Base-by-base conservation (phyloP, 345 rosid species). In the Salix brachista region DNA sequence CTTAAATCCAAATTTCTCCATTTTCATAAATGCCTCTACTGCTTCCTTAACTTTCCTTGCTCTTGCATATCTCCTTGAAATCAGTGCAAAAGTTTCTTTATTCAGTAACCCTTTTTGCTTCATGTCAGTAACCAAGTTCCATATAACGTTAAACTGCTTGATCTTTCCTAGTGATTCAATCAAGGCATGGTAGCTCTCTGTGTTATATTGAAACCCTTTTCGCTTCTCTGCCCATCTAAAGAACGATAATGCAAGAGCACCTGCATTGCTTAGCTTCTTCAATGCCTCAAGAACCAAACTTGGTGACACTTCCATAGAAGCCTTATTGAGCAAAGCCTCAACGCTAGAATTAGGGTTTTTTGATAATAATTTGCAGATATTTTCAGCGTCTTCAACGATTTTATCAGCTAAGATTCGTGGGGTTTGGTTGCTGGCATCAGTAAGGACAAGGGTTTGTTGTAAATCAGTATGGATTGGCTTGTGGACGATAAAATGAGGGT, bases 111-210 rank as follows among this genome's bases (percentile, higher is more conserved):
- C 80, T 68, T 82, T 89, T 4, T n/a, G 79, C 79, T 87, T 89
- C 99, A 91, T 92, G 23, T 91, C 97, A 58, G 65, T 79, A 42
- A 92, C 94, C 14, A 92, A 60, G 58, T 71, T 77, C 97, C 93
- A 93, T 5, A 85, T 78, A 44, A 88, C 39, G 42, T 84, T 91
- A 80, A 95, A 91, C 77, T 95, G 97, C 80, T 90, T 95, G 74
- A 92, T 89, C 86, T 92, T 95, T 8, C 95, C 97, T 52, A 91
- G 85, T 37, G 97, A 85, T 32, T 91, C 97, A 71, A 95, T 90
- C 81, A 91, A 67, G 2, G 84, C 89, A 48, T 92, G 90, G 86
- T 92, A 95, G 83, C 86, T 91, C 21, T 88, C 83, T 5, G 94
- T 78, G n/a, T 70, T 77, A 46, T 91, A 75, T 73, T 85, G 75